Evolutionary conservation across 257 asterid genomes (phyloP).

Genomic region (Forsythia suspensa): DNA sequence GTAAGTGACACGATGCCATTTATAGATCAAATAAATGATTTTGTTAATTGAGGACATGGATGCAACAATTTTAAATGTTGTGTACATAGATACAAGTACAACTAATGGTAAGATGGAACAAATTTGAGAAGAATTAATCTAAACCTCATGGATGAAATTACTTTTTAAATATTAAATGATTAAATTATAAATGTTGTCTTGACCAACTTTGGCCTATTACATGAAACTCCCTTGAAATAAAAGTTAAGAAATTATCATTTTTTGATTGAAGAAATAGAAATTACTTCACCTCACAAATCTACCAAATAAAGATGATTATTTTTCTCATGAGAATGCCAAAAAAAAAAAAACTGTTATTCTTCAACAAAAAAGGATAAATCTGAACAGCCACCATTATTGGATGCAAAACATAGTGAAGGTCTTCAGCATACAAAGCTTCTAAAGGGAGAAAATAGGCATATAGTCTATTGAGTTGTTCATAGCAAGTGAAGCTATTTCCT

Average conservation of each 20-base stretch:
- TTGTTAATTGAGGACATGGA: no score
- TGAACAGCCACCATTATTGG: not conserved
- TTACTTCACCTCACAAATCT: not conserved
- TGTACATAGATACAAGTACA: no score
- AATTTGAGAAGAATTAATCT: no score
- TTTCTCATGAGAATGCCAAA: not conserved
- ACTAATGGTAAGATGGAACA: no score
- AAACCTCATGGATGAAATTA: no score
- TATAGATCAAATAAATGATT: no score
- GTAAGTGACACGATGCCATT: no score
- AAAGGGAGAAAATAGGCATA: not conserved
- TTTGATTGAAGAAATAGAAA: not conserved
- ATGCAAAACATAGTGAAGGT: not conserved
- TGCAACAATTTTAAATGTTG: no score
- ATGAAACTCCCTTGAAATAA: not conserved
- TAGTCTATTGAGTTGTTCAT: not conserved
- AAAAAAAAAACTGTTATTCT: not conserved
- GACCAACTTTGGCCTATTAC: not conserved
- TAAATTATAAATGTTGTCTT: not conserved
- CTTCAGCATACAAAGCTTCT: not conserved
- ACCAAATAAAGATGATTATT: not conserved
- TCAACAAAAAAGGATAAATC: not conserved
- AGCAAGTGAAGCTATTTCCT: not conserved
- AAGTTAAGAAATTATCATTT: not conserved
- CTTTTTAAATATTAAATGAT: no score